A percentile compares a stretch with the other conserved stretches of the same genome.
These are phyloP conservation scores for Millerago galiae DNA, from an alignment of 805 yeast species.

Conservation along the genomic window DNA sequence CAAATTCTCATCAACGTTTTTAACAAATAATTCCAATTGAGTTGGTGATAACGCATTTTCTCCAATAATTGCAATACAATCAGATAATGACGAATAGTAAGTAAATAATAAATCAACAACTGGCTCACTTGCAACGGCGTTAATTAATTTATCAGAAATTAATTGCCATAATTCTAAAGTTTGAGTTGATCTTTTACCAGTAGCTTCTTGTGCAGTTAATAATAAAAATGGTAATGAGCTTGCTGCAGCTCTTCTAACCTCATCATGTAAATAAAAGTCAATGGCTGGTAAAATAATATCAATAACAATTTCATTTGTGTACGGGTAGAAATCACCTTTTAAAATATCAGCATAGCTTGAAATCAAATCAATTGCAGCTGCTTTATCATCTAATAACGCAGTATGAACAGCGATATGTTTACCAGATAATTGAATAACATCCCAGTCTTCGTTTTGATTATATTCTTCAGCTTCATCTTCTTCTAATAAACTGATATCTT, in stretches of 20 bases:
- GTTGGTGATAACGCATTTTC: constrained; percentile 47
- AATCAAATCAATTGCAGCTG: constrained; percentile 82
- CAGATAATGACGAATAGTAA: constrained; percentile 66
- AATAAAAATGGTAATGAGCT: constrained; percentile 74
- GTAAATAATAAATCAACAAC: constrained; percentile 76
- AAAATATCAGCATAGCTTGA: constrained; percentile 80
- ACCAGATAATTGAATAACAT: constrained; percentile 84
- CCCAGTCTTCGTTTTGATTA: constrained; percentile 89
- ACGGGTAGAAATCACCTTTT: constrained; percentile 76
- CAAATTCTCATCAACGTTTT: constrained; percentile 54
- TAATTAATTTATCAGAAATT: constrained; percentile 60
- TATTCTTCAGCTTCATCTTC: constrained; percentile 82
- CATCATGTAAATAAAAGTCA: constrained; percentile 88
- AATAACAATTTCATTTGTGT: constrained; percentile 68
- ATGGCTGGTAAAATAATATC: constrained; percentile 85
- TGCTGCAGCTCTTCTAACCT: constrained; percentile 89
- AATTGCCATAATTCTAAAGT: constrained; percentile 66
- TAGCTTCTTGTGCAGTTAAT: constrained; percentile 47
- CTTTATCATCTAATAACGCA: constrained; percentile 89
- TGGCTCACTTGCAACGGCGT: constrained; percentile 69
- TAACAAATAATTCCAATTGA: constrained; percentile 51
- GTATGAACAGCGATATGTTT: constrained; percentile 94
- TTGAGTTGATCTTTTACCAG: constrained; percentile 46
- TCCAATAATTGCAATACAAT: constrained; percentile 64
- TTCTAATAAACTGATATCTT: constrained; percentile 82